Conservation (phyloP, 305 asterid species). For the Nicotiana rustica region DNA sequence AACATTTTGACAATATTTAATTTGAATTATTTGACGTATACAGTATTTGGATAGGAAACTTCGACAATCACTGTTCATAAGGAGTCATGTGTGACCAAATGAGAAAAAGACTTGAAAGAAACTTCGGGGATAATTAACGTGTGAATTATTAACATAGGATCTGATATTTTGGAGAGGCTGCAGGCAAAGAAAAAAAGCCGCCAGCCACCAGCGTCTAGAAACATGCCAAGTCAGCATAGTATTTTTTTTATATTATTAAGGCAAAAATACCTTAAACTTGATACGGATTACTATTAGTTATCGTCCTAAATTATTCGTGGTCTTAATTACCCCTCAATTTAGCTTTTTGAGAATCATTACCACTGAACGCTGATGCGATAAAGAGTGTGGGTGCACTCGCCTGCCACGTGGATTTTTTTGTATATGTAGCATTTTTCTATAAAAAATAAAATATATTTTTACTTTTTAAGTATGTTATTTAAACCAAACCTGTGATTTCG, state of each 20-base stretch:
- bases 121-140: neutral
- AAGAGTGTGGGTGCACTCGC: no score
- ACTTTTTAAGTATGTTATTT: no score
- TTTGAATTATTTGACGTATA: constrained; percentile 14
- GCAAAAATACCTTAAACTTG: no score
- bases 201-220: constrained; percentile 20
- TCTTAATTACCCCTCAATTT: no score
- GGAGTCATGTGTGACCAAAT: neutral
- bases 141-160: neutral
- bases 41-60: neutral
- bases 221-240: constrained; percentile 2
- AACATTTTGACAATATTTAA: neutral
- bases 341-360: no score
- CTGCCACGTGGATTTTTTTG: no score
- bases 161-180: neutral
- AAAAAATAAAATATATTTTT: no score
- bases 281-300: no score
- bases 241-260: no score
- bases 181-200: neutral
- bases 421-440: no score
- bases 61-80: neutral
- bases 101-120: neutral
- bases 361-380: no score
- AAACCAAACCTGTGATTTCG: neutral
- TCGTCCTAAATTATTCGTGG: no score